Evolutionary conservation across 495 filamentous ascomycete genomes (phyloP), one percentile per base, ranked within the genome.

Genomic region (Xylaria cubensis): DNA sequence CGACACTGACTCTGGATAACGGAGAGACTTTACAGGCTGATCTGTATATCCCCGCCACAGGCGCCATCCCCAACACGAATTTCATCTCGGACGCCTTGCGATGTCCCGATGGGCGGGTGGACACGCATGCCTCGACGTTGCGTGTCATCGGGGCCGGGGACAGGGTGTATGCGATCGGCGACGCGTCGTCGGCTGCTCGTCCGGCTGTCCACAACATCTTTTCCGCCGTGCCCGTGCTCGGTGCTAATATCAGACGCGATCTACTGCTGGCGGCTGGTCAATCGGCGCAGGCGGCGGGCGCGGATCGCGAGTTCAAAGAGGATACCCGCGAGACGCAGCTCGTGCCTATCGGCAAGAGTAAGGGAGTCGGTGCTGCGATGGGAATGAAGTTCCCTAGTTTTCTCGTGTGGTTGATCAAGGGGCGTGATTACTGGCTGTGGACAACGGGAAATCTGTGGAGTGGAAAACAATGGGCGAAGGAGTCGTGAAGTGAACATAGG

Each of bases 401-500:
- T 36, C 67, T 88, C 58, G 86, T 91, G 7, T 89, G 86, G 84
- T 72, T 86, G 77, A 82, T 90, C 69, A 92, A 92, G 77, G 90
- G 89, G 36, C 78, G 87, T 70, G 87, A 91, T 76, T 91, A 91
- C 67, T 87, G 88, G 82, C 53, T 87, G 34, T 84, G 85, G 78
- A 86, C 85, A 48, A 85, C 84, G 41, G 77, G 74, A 10, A 66
- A 69, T n/a, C 63, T 84, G 24, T 86, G 86, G 84, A 87, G 74
- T 79, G 87, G 88, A 42, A 84, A 84, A 67, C 83, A 86, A 69
- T 89, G 85, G 84, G 78, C 78, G 26, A 88, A 89, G 77, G 85
- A 82, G 75, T 75, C 74, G 64, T 78, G 42, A 74, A 8, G 70
- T 24, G 67, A 51, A 32, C 1, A 48, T 6, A 7, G 19, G n/a